Conservation (phyloP, 192 early-diverging fungal genomes). For the Phlyctochytrium bullatum region DNA sequence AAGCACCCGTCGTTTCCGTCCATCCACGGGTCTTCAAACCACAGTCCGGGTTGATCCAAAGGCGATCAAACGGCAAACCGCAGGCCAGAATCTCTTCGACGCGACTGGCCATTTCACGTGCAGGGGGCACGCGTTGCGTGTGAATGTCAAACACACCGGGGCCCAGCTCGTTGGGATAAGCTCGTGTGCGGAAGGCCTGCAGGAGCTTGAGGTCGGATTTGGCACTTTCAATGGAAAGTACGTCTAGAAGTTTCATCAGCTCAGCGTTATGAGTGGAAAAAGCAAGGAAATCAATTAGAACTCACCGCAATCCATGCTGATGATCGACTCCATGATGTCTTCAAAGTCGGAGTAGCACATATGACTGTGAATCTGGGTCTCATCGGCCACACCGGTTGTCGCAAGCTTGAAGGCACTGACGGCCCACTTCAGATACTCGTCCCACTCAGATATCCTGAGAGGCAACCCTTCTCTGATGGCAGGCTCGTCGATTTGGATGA, state of each 20-base stretch:
- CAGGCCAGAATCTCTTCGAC: too few relatives aligned
- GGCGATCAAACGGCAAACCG: too few relatives aligned
- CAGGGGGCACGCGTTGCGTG: conserved; percentile 91
- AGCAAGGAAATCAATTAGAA: conserved; percentile 1
- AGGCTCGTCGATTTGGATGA: conserved; percentile 98
- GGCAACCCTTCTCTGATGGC: conserved; percentile 99
- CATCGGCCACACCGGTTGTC: conserved; percentile 78
- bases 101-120: conserved; percentile 88
- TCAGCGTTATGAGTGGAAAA: conserved; percentile 26
- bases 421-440: conserved; percentile 92
- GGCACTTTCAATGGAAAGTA: conserved; percentile 97
- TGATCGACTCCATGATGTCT: conserved; percentile 95
- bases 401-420: conserved; percentile 90
- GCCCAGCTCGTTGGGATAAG: conserved; percentile 88
- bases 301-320: conserved; percentile 70
- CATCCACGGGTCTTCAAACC: neutral
- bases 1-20: neutral
- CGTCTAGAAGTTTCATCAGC: conserved; percentile 56
- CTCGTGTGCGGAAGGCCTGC: conserved; percentile 74
- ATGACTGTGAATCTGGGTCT: conserved; percentile 96
- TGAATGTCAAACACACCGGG: conserved; percentile 99
- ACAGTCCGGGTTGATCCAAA: neutral
- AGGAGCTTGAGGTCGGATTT: conserved; percentile 97
- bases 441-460: conserved; percentile 81
- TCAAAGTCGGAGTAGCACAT: conserved; percentile 99